Percentiles rank a stretch among this genome's conserved stretches.
phyloP scores from a whole-genome alignment of 352 stramenopile species.

The Globisporangium yorkense region DNA sequence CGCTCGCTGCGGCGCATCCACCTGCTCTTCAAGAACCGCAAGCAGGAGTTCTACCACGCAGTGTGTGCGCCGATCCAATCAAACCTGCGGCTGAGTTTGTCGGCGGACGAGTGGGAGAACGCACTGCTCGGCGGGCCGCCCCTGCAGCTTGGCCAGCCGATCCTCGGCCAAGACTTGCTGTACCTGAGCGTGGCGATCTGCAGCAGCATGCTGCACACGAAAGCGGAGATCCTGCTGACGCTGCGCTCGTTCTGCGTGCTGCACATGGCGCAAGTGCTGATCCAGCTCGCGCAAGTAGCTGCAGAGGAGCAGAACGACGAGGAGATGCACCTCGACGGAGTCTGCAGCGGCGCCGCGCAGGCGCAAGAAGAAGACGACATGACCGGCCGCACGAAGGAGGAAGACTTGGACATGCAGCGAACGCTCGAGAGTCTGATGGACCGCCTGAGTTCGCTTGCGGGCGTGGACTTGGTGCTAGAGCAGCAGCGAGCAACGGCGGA shows the following conservation, averaged over 20 bases:
- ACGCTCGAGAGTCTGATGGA: conserved; percentile 51
- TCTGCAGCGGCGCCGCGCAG: conserved; percentile 6
- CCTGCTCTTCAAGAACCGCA: conserved; percentile 50
- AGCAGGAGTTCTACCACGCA: conserved; percentile 40
- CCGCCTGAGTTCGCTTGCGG: conserved; percentile 32
- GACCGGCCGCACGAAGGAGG: conserved; percentile 20
- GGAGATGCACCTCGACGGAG: conserved; percentile 9
- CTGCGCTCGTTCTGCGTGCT: conserved; percentile 74
- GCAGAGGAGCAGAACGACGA: conserved; percentile 57
- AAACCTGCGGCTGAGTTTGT: conserved; percentile 40
- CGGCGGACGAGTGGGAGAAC: conserved; percentile 42
- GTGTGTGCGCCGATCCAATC: conserved; percentile 43
- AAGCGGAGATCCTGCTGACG: conserved; percentile 73
- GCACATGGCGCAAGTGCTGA: conserved; percentile 71
- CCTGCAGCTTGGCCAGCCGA: conserved; percentile 45
- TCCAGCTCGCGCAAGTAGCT: conserved; percentile 51
- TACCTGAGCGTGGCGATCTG: conserved; percentile 70
- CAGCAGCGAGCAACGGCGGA: not conserved
- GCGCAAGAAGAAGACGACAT: conserved; percentile 7
- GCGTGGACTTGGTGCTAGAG: conserved; percentile 25
- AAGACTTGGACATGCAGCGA: conserved; percentile 31
- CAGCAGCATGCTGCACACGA: conserved; percentile 70
- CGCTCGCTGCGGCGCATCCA: conserved; percentile 47
- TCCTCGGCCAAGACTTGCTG: conserved; percentile 73
- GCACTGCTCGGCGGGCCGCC: conserved; percentile 38